Conservation (phyloP, 2,329 filamentous ascomycete genomes). For the Aspergillus sp. region DNA sequence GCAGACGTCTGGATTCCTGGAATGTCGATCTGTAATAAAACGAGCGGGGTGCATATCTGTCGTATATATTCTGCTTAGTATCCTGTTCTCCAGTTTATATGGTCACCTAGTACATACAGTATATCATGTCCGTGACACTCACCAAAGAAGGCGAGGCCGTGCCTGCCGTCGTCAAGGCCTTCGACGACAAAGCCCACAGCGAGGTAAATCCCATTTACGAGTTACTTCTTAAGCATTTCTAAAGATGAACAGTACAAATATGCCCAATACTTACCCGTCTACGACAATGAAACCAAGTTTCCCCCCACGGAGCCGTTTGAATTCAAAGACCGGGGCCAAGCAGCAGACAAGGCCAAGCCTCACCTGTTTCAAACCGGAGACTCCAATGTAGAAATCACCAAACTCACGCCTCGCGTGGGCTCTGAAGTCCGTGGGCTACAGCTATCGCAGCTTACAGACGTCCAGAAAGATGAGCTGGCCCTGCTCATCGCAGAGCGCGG, state of each 20-base stretch:
- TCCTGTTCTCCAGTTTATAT: background rate
- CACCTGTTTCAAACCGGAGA: conserved; percentile 3
- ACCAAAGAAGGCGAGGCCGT: background rate
- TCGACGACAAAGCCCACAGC: background rate
- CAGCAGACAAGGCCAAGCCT: conserved; percentile 41
- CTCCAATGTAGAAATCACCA: conserved; percentile 5
- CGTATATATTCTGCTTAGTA: background rate
- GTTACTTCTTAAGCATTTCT: background rate
- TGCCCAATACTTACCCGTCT: conserved; percentile 1
- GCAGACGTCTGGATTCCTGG: background rate
- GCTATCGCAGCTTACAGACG: conserved; percentile 47
- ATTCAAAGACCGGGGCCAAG: conserved; percentile 36
- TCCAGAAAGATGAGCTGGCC: conserved; percentile 58
- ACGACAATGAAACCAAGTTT: conserved; percentile 3
- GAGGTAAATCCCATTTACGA: background rate
- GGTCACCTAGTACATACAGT: background rate
- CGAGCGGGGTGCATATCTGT: background rate
- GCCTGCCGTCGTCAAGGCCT: background rate
- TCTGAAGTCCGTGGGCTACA: conserved; percentile 53
- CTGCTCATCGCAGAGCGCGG: conserved; percentile 60
- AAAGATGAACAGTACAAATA: background rate
- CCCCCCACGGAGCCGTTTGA: conserved; percentile 2
- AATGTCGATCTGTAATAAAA: background rate
- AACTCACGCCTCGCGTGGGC: conserved; percentile 38
- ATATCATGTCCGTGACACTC: background rate